A percentile compares a stretch with the other conserved stretches of the same genome.
phyloP scores from a whole-genome alignment of 805 yeast genomes.

The Candida namnaoensis region DNA sequence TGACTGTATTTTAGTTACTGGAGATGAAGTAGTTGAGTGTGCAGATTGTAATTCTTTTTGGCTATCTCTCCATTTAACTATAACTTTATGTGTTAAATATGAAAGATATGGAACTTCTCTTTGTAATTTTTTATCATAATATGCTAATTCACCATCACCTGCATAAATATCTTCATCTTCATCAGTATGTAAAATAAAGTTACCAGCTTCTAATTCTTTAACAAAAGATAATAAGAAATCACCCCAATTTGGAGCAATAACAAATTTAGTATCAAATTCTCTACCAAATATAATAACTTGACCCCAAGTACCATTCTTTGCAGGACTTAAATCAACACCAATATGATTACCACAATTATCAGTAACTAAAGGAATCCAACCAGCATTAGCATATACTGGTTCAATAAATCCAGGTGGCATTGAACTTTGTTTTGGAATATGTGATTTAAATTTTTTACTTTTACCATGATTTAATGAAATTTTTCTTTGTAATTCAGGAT shows the following conservation, averaged over 20 bases:
- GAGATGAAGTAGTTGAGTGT: conserved; percentile 1
- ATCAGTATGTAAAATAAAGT: conserved; percentile 56
- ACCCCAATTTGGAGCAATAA: conserved; percentile 83
- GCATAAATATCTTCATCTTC: conserved; percentile 59
- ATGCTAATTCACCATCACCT: conserved; percentile 69
- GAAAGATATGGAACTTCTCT: conserved; percentile 35
- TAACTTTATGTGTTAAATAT: conserved; percentile 26
- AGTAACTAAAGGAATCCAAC: conserved; percentile 87
- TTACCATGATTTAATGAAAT: conserved; percentile 7
- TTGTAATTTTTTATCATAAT: conserved; percentile 48
- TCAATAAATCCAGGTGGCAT: conserved; percentile 73
- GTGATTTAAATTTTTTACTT: conserved; percentile 27
- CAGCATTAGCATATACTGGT: conserved; percentile 75
- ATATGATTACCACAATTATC: conserved; percentile 89
- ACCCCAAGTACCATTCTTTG: conserved; percentile 72
- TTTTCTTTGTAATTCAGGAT: conserved; percentile 14
- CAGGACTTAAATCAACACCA: conserved; percentile 84
- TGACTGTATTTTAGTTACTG: background rate
- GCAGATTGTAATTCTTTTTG: background rate
- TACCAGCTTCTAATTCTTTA: conserved; percentile 80
- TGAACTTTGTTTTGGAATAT: conserved; percentile 48
- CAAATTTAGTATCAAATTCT: conserved; percentile 85
- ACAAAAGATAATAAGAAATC: conserved; percentile 78
- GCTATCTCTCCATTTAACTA: conserved; percentile 7
- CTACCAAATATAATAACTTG: conserved; percentile 92